Evolutionary conservation across 2,329 filamentous ascomycete species (phyloP).

Genomic region (Penicillium sp.): DNA sequence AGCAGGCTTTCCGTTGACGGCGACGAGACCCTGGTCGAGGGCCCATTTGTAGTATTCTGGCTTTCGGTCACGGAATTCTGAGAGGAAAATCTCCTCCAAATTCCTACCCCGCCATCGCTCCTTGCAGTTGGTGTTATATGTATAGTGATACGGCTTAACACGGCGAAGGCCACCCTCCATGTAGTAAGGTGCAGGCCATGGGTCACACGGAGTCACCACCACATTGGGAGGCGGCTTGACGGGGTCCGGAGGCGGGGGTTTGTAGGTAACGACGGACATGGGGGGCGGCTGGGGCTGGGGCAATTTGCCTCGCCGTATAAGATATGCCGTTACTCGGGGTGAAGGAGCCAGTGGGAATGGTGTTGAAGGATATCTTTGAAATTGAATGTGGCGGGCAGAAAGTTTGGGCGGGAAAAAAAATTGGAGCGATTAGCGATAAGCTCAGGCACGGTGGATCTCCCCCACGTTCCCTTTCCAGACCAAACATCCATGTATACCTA

Average conservation of each 20-base stretch:
- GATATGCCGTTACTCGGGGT: conserved; percentile 39
- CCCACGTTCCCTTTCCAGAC: not conserved
- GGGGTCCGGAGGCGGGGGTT: conserved; percentile 27
- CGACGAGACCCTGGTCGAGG: conserved; percentile 75
- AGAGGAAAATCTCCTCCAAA: conserved; percentile 82
- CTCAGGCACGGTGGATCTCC: conserved; percentile 6
- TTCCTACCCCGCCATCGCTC: conserved; percentile 82
- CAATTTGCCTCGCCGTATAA: conserved; percentile 37
- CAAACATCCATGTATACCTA: too few species aligned
- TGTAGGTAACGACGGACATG: conserved; percentile 39
- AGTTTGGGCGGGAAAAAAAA: conserved; percentile 13
- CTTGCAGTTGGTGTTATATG: conserved; percentile 54
- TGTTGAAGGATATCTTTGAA: conserved; percentile 2
- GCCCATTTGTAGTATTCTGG: conserved; percentile 80
- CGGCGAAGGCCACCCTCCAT: conserved; percentile 69
- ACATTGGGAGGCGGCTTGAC: conserved; percentile 29
- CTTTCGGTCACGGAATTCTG: conserved; percentile 87
- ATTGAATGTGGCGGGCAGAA: conserved; percentile 6
- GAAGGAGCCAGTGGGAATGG: conserved; percentile 35
- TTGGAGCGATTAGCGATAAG: conserved; percentile 8
- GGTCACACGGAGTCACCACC: conserved; percentile 32
- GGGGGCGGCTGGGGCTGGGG: conserved; percentile 30
- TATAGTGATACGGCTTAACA: conserved; percentile 49
- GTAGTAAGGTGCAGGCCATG: conserved; percentile 70
- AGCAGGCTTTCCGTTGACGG: conserved; percentile 73